Percentiles rank a stretch among this genome's conserved stretches.
These are phyloP conservation scores for Pichia paraexigua DNA, from an alignment of 805 yeast genomes.

Conservation along the genomic window DNA sequence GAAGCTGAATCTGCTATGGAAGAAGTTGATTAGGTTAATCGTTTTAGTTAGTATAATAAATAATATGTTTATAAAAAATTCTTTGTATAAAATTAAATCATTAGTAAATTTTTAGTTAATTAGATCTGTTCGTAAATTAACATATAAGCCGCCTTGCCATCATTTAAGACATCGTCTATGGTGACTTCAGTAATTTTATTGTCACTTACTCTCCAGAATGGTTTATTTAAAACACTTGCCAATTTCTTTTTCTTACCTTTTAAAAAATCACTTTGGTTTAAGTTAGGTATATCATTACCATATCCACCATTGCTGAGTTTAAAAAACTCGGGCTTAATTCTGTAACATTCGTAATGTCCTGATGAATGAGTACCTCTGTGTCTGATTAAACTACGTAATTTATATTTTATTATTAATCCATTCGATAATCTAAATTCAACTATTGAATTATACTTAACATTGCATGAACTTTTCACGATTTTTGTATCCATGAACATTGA, in stretches of 20 bases:
- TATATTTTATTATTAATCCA: conserved; percentile 30
- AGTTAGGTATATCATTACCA: conserved; percentile 15
- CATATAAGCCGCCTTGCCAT: conserved; percentile 76
- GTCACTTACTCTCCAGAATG: conserved; percentile 86
- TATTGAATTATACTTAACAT: conserved; percentile 55
- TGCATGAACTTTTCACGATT: conserved; percentile 67
- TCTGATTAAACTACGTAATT: conserved; percentile 63
- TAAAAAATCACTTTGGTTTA: background rate
- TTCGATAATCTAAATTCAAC: conserved; percentile 30
- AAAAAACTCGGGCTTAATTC: conserved; percentile 59
- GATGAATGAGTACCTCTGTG: conserved; percentile 84
- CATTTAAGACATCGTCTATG: conserved; percentile 50
- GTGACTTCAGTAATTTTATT: conserved; percentile 56
- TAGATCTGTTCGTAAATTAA: conserved; percentile 54
- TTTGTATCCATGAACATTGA: conserved; percentile 65
- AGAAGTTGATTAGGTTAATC: conserved; percentile 81
- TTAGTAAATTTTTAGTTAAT: background rate
- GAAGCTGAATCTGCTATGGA: conserved; percentile 93
- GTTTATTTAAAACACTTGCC: conserved; percentile 46
- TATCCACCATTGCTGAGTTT: conserved; percentile 29
- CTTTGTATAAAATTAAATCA: background rate
- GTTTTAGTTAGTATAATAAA: background rate
- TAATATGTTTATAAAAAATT: background rate
- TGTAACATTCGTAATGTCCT: conserved; percentile 89
- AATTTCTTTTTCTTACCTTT: conserved; percentile 35